These are phyloP conservation scores for Agaricus subrufescens DNA, from an alignment of 768 basidiomycete genomes.

Conservation along the genomic window DNA sequence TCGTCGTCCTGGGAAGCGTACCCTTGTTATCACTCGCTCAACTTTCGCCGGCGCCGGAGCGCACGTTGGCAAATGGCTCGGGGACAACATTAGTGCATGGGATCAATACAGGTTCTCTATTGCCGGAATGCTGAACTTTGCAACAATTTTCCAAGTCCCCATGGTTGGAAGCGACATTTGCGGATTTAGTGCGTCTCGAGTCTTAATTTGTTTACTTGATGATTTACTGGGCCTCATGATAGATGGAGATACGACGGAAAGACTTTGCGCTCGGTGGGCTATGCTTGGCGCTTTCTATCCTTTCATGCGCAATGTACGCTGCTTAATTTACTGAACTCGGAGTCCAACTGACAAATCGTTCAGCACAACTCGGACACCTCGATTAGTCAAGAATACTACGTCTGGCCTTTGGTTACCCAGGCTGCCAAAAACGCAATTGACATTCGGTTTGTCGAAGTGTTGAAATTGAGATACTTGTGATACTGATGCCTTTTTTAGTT, in stretches of 20 bases:
- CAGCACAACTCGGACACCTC: slow-evolving; percentile 53
- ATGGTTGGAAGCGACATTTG: slow-evolving; percentile 79
- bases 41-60: slow-evolving; percentile 67
- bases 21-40: slow-evolving; percentile 68
- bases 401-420: slow-evolving; percentile 51
- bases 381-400: slow-evolving; percentile 64
- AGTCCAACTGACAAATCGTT: neutral
- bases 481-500: slow-evolving; percentile 28
- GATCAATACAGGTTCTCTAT: slow-evolving; percentile 55
- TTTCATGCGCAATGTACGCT: slow-evolving; percentile 69
- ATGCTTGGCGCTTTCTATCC: slow-evolving; percentile 75
- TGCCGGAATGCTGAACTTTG: slow-evolving; percentile 64
- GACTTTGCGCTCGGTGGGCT: slow-evolving; percentile 72
- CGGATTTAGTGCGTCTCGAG: slow-evolving; percentile 44
- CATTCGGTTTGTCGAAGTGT: slow-evolving; percentile 41
- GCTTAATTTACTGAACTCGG: neutral
- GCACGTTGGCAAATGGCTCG: slow-evolving; percentile 72
- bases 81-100: slow-evolving; percentile 61
- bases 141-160: slow-evolving; percentile 60
- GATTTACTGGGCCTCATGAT: neutral
- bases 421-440: slow-evolving; percentile 58
- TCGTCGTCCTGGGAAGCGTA: slow-evolving; percentile 54
- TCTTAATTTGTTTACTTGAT: neutral
- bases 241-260: slow-evolving; percentile 62
- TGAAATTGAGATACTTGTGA: neutral